Base-by-base conservation (phyloP, 176 grass and related monocot genomes). In the Carex cristatella region DNA sequence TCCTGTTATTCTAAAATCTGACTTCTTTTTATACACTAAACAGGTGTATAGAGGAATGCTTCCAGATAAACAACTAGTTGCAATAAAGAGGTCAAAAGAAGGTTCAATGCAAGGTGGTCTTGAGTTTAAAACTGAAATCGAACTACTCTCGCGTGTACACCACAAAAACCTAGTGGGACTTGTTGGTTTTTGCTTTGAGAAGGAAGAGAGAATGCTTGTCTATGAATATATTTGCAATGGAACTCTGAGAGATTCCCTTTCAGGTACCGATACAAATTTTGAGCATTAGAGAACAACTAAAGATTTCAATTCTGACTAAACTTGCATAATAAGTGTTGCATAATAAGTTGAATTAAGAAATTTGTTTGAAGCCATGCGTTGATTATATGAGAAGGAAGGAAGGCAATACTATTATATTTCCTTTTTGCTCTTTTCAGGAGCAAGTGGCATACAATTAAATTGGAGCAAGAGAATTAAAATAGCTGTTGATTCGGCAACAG, bases 61-160 rank as follows among this genome's bases (percentile, higher is more conserved):
- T 81, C 87, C 58, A 2, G 83, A 92, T 84, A 91, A 91, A 30
- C 88, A 86, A 80, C 46, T 94, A 31, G 76, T 95, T 66, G 95
- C 95, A 58, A 94, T 98, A 85, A 98, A 98, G 81, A 93, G 95
- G 85, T 91, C 89, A 13, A 88, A 92, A 69, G 84, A 92, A 90
- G 91, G 93, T 83, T 95, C 95, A 27, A 90, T 88, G 88, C 95
- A 98, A 85, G 95, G 93, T 19, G 88, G 88, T 46, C 86, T 90
- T 78, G 95, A 98, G 80, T 95, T 98, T 89, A 95, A 95, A 73
- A 95, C 89, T 67, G 95, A 98, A 91, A 94, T 98, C 27, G 93
- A 98, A 69, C 83, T 98, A 46, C 90, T 98, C 75, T 93, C 93
- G 0, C 91, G 93, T 30, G 95, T 98, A 40, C 95, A 98, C 83